Evolutionary conservation across 176 grass and related monocot genomes (phyloP), one percentile per base, ranked within the genome.

Genomic region (Alloteropsis semialata): DNA sequence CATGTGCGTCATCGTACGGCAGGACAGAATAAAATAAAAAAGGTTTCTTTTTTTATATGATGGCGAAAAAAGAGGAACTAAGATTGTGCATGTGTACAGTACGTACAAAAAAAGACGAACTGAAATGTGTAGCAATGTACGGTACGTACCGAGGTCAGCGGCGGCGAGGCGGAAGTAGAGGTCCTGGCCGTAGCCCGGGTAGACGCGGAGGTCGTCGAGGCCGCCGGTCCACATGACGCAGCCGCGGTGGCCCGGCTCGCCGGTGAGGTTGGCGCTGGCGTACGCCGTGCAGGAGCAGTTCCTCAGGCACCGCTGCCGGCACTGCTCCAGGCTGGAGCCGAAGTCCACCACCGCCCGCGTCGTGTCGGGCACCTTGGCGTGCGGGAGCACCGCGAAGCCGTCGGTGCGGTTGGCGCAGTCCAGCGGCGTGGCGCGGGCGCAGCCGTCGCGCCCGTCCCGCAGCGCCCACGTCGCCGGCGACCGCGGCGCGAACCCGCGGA

Each of bases 241-340:
- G 0, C 89, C 92, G n/a, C 88, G 83, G 72, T 48, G 62, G 5
- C 73, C 82, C 1, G 21, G 37, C 48, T 51, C 45, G 39, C 29
- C 90, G 63, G 63, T 89, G 63, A 84, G 37, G 77, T 92, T 89
- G 37, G 82, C 77, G 14, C 29, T 74, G 32, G 81, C 87, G 58
- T 94, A 94, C 15, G 92, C 89, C 36, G 84, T 88, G 81, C 92
- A 94, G 0, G 89, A 85, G 75, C 92, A 94, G 65, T 85, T 87
- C 24, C 8, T 24, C 14, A 82, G 88, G 70, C 92, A 92, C 78
- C 27, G 41, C 66, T 0, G 38, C 82, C n/a, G 46, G 84, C 92
- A 94, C 74, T 28, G 68, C 1, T 50, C 81, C 27, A 90, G 69
- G 17, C 49, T 79, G 19, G 41, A 10, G 61, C 4, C 22, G 32